Base-by-base conservation (phyloP, 345 rosid species). In the Gossypium anomalum region DNA sequence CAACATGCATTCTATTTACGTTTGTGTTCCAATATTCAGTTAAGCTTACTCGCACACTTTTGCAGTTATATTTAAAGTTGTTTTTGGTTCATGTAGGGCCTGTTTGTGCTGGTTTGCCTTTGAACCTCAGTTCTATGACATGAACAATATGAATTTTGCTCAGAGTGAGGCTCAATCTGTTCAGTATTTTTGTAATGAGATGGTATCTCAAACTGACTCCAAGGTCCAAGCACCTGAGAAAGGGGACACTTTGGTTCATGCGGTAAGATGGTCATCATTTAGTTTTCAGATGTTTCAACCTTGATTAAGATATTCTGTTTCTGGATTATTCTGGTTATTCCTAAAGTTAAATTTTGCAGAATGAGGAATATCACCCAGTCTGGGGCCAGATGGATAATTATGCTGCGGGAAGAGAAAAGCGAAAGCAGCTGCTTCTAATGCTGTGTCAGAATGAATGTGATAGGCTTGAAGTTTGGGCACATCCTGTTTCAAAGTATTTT, bases 381-480 rank as follows among this genome's bases (percentile, higher is more conserved):
- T 95, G 99, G 99, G 99, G 99, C 79, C 90, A 90, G 82, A 86
- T 93, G 90, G 98, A 89, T 78, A 93, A 89, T 81, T 90, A 90
- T 82, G 80, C 80, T 60, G 63, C 77, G 62, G 98, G 90, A 81
- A 91, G 88, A 83, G 99, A 91, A 81, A 95, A 87, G 77, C 79
- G 97, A 75, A 95, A 83, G 84, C 99, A 93, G 79, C 87, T 96
- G 73, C 98, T 96, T 86, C 73, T 93, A 80, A 89, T 96, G 97
- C 84, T 96, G 44, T 91, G 98, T 81, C 98, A 96, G 82, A 90
- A 90, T 83, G 99, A 96, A 87, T 93, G 97, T 83, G 98, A 96
- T 78, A 88, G 99, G 87, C 99, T 96, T 84, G 97, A 92, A 51
- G 99, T 96, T 74, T 96, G 99, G 99, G 94, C 99, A 60, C 92